These are phyloP conservation scores for Pseudozyma pruni DNA, from an alignment of 1,284 basidiomycete species.

Conservation along the genomic window DNA sequence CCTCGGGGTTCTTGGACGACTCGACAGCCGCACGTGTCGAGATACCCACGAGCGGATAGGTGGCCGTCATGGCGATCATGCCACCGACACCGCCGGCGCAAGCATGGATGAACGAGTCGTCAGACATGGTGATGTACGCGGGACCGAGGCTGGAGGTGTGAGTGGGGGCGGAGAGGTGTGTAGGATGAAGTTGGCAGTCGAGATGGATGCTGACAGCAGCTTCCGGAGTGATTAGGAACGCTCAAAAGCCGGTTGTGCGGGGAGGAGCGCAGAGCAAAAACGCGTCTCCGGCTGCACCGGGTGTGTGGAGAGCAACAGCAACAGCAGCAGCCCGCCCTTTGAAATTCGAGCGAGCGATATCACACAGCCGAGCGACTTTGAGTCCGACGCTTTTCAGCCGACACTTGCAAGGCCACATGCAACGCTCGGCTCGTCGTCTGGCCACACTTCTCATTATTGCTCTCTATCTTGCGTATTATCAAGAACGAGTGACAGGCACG, in stretches of 20 bases:
- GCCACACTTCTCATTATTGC: too few species aligned
- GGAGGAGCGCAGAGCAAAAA: too few species aligned
- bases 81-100: constrained; percentile 90
- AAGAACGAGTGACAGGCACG: too few species aligned
- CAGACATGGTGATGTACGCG: constrained; percentile 32
- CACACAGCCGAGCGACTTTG: constrained; percentile 1
- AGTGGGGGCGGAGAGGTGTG: too few species aligned
- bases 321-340: neutral
- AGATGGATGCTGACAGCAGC: too few species aligned
- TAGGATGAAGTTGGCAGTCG: too few species aligned
- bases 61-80: constrained; percentile 72
- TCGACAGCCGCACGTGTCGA: constrained; percentile 93
- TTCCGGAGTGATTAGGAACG: neutral
- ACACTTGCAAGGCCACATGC: neutral
- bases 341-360: neutral
- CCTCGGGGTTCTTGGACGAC: constrained; percentile 77
- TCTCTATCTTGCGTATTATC: too few species aligned
- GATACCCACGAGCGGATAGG: constrained; percentile 83
- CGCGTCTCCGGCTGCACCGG: too few species aligned
- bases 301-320: neutral
- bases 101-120: constrained; percentile 87
- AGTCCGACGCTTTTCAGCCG: constrained; percentile 2
- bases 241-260: neutral
- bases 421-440: too few species aligned
- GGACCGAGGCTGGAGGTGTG: neutral